phyloP scores from a whole-genome alignment of 2,329 filamentous ascomycete genomes.

The Clarireedia paspali region DNA sequence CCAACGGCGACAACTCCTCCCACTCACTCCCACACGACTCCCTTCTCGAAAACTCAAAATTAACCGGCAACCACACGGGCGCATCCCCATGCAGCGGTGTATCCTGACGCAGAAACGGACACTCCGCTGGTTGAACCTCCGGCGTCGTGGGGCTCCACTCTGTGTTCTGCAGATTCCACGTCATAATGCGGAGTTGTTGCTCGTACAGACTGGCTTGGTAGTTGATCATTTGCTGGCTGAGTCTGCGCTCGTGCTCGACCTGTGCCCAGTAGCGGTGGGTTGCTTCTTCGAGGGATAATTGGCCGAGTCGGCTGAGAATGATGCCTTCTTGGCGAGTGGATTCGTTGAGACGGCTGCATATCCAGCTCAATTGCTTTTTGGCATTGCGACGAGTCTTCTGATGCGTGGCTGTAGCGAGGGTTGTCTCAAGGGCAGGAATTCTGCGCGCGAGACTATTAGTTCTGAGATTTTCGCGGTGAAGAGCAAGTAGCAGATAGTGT shows the following conservation, averaged over 20 bases:
- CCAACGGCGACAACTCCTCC: background rate
- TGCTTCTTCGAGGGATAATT: conserved; percentile 43
- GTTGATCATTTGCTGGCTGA: background rate
- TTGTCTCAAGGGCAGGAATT: conserved; percentile 33
- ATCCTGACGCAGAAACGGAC: background rate
- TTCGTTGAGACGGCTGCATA: conserved; percentile 38
- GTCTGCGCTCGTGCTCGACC: background rate
- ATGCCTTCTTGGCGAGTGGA: conserved; percentile 39
- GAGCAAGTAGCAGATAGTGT: conserved; percentile 36
- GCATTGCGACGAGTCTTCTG: conserved; percentile 6
- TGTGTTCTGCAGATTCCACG: background rate
- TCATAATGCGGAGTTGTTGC: background rate
- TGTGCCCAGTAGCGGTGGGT: conserved; percentile 33
- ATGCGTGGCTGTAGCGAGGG: background rate
- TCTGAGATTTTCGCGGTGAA: conserved; percentile 35
- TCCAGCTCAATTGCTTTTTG: conserved; percentile 34
- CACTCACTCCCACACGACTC: background rate
- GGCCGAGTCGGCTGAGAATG: conserved; percentile 39
- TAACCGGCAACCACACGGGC: background rate
- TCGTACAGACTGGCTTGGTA: background rate
- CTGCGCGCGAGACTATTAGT: conserved; percentile 33
- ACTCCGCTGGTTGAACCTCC: background rate
- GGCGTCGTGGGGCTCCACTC: background rate
- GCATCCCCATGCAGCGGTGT: background rate
- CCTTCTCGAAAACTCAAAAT: background rate